Evolutionary conservation across 352 stramenopile species (phyloP).

Genomic region (Blastocystis sp.): DNA sequence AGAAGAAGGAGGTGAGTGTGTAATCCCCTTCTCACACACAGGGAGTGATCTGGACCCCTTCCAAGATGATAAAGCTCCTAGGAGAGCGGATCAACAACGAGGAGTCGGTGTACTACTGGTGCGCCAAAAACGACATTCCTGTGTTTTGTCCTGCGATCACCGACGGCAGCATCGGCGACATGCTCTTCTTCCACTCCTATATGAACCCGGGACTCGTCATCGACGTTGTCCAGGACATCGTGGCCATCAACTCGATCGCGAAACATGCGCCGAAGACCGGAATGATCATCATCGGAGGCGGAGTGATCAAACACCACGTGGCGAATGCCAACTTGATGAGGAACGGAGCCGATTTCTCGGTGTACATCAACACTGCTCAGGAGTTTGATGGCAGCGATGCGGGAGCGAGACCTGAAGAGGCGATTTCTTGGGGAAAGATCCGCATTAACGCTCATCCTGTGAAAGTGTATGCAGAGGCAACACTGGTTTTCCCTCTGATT

Average conservation of each 20-base stretch:
- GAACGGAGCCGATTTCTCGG: slow-evolving; percentile 94
- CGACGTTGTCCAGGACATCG: slow-evolving; percentile 93
- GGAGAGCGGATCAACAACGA: slow-evolving; percentile 95
- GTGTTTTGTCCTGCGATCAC: slow-evolving; percentile 98
- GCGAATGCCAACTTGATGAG: slow-evolving; percentile 99
- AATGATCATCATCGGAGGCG: slow-evolving; percentile 94
- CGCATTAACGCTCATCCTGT: slow-evolving; percentile 84
- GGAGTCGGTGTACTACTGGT: slow-evolving; percentile 98
- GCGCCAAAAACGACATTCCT: slow-evolving; percentile 96
- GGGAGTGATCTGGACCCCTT: slow-evolving; percentile 85
- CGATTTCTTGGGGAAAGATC: slow-evolving; percentile 98
- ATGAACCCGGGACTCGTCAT: slow-evolving; percentile 90
- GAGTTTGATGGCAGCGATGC: slow-evolving; percentile 97
- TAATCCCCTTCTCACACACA: not conserved
- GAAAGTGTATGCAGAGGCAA: slow-evolving; percentile 92
- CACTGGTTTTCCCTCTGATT: slow-evolving; percentile 95
- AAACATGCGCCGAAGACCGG: slow-evolving; percentile 86
- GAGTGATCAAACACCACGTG: slow-evolving; percentile 97
- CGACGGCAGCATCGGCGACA: slow-evolving; percentile 97
- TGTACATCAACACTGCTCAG: slow-evolving; percentile 97
- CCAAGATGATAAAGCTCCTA: slow-evolving; percentile 87
- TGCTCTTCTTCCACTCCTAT: slow-evolving; percentile 99
- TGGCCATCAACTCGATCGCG: slow-evolving; percentile 91
- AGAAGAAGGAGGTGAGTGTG: slow-evolving; percentile 72
- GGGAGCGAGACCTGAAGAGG: slow-evolving; percentile 91